Evolutionary conservation across 2,329 filamentous ascomycete genomes (phyloP), one percentile per base, ranked within the genome.

Genomic region (Aspergillus candidus): DNA sequence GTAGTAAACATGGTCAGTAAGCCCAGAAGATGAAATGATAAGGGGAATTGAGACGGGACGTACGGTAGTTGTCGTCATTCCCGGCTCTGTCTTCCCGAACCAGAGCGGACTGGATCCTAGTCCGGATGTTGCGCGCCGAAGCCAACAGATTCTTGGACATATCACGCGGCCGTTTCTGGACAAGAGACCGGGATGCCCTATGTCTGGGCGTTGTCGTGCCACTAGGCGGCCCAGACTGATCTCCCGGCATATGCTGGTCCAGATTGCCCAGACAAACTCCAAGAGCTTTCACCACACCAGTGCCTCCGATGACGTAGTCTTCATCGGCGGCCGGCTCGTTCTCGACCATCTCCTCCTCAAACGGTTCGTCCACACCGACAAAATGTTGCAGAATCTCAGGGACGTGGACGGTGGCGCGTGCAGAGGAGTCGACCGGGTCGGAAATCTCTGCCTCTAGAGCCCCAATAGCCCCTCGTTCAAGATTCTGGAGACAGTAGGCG

Each of bases 251-350:
- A 40, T 60, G 79, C 41, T 83, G 77, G 42, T 79, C 78, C 47
- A 86, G 81, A 61, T 94, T 94, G 55, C 88, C 84, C 39, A 98
- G 73, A 58, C 90, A 95, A 57, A 94, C 94, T 42, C 88, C 83
- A 36, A 98, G 74, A 4, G 93, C 93, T 69, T 95, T 96, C 38
- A 94, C 91, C 2, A 98, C 88, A 18, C 91, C 93, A 1, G 89
- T 95, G 12, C 91, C 91, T 14, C 91, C 90, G 57, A 97, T 93
- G 35, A 97, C 89, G 66, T 97, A 97, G 64, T 96, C 88, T 46
- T 94, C 86, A 53, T 95, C 88, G 0, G 89, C 86, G 6, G 88
- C 84, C 10, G 82, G 74, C 3, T 84, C 80, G 35, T 80, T 75
- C 15, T 83, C 22, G 7, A 27, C 22, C 22, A 27, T 27, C 22